Base-by-base conservation (phyloP, 2,329 filamentous ascomycete genomes). In the Claviceps spartinae region DNA sequence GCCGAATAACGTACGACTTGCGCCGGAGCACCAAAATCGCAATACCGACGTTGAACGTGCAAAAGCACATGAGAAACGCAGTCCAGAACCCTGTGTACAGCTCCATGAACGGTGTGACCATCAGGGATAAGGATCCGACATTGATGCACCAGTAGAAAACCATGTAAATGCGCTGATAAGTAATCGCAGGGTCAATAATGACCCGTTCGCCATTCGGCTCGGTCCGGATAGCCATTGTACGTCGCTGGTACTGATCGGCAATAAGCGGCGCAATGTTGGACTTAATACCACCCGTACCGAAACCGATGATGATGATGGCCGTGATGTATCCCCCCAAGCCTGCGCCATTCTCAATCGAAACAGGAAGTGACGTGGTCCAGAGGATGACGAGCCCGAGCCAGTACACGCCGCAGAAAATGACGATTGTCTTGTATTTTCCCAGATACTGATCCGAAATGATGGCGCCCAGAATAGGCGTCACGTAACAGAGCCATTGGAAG, bases 61-160 rank as follows among this genome's bases (percentile, higher is more conserved):
- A 73, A 57, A 83, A 76, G 65, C 62, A 72, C 72, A 75, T 65
- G 65, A 69, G 70, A 56, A 68, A 88, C 2, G 81, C 83, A 1
- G 74, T 74, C 75, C 82, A 86, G 76, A 83, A 88, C 4, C 80
- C 81, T 53, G 81, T 66, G 59, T 82, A 75, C 53, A 76, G 69
- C 64, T 89, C 85, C 70, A 87, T 76, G 62, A 80, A 82, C 1
- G 79, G 79, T 0, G 81, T 87, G 6, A 77, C 81, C 58, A 88
- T 74, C 51, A 79, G 71, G 0, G 79, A 85, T 6, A 89, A 71
- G 1, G 81, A 78, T n/a, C 84, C 85, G 16, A 88, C 58, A 65
- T 88, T 88, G 62, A 88, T 86, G 67, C 79, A 83, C 64, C 76
- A 74, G 67, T 87, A 87, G 69, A 86, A 87, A 61, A 86, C 77